Conservation (phyloP, 106 monocot genomes). For the Chionographis japonica region DNA sequence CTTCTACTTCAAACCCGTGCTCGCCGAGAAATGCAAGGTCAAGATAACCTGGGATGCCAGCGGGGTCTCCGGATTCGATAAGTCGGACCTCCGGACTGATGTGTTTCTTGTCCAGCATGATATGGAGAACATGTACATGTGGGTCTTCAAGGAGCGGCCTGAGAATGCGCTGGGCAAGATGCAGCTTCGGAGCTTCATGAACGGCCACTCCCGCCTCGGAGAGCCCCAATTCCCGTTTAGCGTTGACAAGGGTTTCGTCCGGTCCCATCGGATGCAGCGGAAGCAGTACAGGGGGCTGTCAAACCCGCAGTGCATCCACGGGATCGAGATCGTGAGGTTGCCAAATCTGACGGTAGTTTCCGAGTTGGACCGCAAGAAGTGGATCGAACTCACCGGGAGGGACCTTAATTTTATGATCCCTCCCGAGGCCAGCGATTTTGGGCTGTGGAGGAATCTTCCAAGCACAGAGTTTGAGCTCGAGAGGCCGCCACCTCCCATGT, state of each 20-base stretch:
- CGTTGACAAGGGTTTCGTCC: slow-evolving; percentile 29
- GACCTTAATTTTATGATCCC: slow-evolving; percentile 29
- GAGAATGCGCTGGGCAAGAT: slow-evolving; percentile 44
- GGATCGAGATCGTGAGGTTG: slow-evolving; percentile 29
- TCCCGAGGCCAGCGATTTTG: slow-evolving; percentile 35
- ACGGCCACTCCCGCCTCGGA: slow-evolving; percentile 36
- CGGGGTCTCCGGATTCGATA: slow-evolving; percentile 22
- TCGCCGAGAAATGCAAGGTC: slow-evolving; percentile 26
- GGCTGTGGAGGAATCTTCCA: slow-evolving; percentile 34
- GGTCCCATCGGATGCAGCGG: slow-evolving; percentile 42
- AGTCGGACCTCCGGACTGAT: slow-evolving; percentile 27
- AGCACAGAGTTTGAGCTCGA: slow-evolving; percentile 36
- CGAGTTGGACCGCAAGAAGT: slow-evolving; percentile 30
- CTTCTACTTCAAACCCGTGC: slow-evolving; percentile 36
- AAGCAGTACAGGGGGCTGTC: slow-evolving; percentile 42
- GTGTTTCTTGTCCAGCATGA: slow-evolving; percentile 41
- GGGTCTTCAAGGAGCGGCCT: slow-evolving; percentile 41
- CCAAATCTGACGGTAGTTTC: slow-evolving; percentile 23
- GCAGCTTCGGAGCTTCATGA: slow-evolving; percentile 45
- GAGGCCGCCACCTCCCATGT: slow-evolving; percentile 7
- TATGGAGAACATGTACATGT: slow-evolving; percentile 54
- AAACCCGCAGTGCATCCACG: slow-evolving; percentile 39
- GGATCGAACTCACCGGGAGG: slow-evolving; percentile 41
- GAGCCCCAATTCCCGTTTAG: slow-evolving; percentile 38
- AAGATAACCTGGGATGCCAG: slow-evolving; percentile 13